Evolutionary conservation across 495 filamentous ascomycete genomes (phyloP).

Genomic region (Acidomyces sp.): DNA sequence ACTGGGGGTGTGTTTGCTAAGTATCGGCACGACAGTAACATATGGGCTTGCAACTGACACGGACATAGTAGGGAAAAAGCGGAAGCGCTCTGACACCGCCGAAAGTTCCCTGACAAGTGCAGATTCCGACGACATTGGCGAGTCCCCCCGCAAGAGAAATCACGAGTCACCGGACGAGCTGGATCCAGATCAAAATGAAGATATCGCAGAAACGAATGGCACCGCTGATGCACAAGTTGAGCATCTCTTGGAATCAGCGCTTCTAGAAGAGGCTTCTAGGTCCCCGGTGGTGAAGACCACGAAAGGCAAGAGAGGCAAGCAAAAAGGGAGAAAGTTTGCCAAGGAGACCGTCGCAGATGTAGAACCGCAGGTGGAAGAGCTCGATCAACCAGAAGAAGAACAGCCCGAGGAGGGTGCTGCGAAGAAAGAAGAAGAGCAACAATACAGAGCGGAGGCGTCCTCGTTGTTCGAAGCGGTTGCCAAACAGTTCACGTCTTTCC

Average conservation of each 20-base stretch:
- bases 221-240: background rate
- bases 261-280: background rate
- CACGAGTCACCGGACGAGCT: conserved; percentile 15
- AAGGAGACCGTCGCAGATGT: conserved; percentile 7
- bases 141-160: conserved; percentile 46
- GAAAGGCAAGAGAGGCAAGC: conserved; percentile 14
- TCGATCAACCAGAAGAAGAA: conserved; percentile 7
- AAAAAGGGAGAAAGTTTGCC: conserved; percentile 9
- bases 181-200: conserved; percentile 23
- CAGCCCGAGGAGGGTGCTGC: conserved; percentile 12
- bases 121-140: conserved; percentile 35
- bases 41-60: too few species aligned
- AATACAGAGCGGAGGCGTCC: conserved; percentile 17
- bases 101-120: conserved; percentile 28
- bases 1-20: conserved; percentile 5
- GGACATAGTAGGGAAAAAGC: conserved; percentile 21
- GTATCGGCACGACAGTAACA: too few species aligned
- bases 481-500: conserved; percentile 15
- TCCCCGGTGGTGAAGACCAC: background rate
- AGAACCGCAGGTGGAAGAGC: conserved; percentile 5
- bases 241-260: background rate
- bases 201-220: conserved; percentile 10
- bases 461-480: conserved; percentile 11
- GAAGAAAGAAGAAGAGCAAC: conserved; percentile 16
- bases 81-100: conserved; percentile 39